These are phyloP conservation scores for Penicillium polonicum DNA, from an alignment of 2,329 filamentous ascomycete species.

Conservation along the genomic window DNA sequence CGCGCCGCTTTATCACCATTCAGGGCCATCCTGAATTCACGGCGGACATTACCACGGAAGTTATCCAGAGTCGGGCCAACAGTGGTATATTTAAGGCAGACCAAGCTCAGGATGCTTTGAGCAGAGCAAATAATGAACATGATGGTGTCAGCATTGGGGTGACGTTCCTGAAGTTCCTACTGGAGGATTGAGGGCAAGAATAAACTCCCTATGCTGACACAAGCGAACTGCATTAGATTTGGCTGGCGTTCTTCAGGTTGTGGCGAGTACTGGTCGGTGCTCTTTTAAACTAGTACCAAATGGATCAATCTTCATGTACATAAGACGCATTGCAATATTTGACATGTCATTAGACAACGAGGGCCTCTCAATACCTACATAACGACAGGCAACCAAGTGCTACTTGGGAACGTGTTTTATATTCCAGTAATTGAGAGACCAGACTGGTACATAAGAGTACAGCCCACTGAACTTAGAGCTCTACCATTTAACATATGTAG, in stretches of 20 bases:
- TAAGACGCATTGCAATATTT: neutral
- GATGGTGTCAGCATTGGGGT: conserved; percentile 75
- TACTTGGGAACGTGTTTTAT: neutral
- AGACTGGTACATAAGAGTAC: too few relatives aligned
- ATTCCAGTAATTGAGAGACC: too few relatives aligned
- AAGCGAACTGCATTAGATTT: neutral
- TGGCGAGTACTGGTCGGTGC: neutral
- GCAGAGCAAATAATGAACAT: conserved; percentile 64
- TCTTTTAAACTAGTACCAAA: neutral
- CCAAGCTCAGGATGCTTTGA: conserved; percentile 66
- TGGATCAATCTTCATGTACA: neutral
- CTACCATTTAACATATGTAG: neutral
- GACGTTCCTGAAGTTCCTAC: conserved; percentile 74
- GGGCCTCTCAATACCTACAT: neutral
- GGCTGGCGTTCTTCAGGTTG: neutral
- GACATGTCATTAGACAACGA: neutral
- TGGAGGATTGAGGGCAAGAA: conserved; percentile 46
- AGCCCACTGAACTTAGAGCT: neutral
- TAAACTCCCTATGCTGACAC: neutral
- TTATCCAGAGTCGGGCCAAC: conserved; percentile 64
- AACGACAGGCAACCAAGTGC: neutral
- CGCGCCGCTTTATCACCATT: conserved; percentile 67
- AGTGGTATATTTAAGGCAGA: conserved; percentile 69
- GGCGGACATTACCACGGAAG: conserved; percentile 65
- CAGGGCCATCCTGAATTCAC: conserved; percentile 88